phyloP scores from a whole-genome alignment of 768 basidiomycete genomes.

The Suillus lakei region DNA sequence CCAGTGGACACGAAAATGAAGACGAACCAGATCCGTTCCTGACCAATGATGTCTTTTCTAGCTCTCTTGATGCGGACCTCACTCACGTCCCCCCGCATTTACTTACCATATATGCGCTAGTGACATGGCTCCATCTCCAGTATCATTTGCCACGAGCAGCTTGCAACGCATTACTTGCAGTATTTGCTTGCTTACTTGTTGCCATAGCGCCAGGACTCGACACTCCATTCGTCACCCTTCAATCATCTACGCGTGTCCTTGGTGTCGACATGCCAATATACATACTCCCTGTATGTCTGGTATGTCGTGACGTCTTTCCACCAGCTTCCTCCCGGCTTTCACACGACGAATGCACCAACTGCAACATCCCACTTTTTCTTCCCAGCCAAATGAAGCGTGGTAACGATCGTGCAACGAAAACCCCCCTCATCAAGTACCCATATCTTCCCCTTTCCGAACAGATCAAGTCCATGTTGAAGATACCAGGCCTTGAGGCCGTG shows the following conservation, averaged over 20 bases:
- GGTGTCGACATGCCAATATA: slow-evolving; percentile 22
- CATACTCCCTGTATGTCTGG: slow-evolving; percentile 27
- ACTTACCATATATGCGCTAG: slow-evolving; percentile 28
- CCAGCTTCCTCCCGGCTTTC: slow-evolving; percentile 1
- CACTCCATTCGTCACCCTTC: slow-evolving; percentile 26
- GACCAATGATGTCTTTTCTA: slow-evolving; percentile 7
- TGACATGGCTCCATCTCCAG: slow-evolving; percentile 33
- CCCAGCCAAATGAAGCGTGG: slow-evolving; percentile 11
- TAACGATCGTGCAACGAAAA: background rate
- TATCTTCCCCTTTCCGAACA: slow-evolving; percentile 11
- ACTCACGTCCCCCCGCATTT: slow-evolving; percentile 24
- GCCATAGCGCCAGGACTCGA: slow-evolving; percentile 12
- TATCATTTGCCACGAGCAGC: slow-evolving; percentile 32
- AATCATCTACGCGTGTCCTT: slow-evolving; percentile 20
- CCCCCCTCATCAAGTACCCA: slow-evolving; percentile 7
- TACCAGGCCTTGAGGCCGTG: slow-evolving; percentile 24
- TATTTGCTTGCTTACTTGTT: slow-evolving; percentile 20
- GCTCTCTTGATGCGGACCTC: slow-evolving; percentile 6
- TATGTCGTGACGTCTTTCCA: slow-evolving; percentile 27
- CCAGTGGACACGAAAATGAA: background rate
- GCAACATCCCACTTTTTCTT: slow-evolving; percentile 5
- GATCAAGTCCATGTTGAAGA: background rate
- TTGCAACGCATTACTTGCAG: slow-evolving; percentile 27
- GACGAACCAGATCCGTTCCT: slow-evolving; percentile 1
- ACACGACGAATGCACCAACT: slow-evolving; percentile 6